Evolutionary conservation across 345 rosid species (phyloP).

Genomic region (Pelargonium nanum): DNA sequence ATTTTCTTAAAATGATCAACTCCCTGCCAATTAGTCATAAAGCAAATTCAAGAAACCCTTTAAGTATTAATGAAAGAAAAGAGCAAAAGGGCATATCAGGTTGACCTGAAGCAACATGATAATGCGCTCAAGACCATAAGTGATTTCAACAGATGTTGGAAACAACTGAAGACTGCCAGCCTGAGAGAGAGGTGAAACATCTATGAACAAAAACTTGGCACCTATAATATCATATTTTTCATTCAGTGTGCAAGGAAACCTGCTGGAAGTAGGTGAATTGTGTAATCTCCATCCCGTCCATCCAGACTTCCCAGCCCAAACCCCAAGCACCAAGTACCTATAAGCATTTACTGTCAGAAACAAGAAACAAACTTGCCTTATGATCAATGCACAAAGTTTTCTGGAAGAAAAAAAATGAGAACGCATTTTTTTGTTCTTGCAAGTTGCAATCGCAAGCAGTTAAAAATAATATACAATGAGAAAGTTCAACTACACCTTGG

Average conservation of each 20-base stretch:
- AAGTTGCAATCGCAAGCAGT: background rate
- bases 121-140: constrained; percentile 96
- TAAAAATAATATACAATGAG: background rate
- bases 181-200: constrained; percentile 22
- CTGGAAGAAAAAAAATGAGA: background rate
- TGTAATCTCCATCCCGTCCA: constrained; percentile 99
- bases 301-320: constrained; percentile 99
- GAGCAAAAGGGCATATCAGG: constrained; percentile 2
- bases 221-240: background rate
- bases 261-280: constrained; percentile 98
- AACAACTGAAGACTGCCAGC: constrained; percentile 91
- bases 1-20: constrained; percentile 98
- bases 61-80: constrained; percentile 7
- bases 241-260: constrained; percentile 30
- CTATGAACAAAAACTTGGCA: background rate
- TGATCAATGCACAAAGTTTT: background rate
- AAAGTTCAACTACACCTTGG: constrained; percentile 2
- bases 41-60: constrained; percentile 20
- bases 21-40: constrained; percentile 37
- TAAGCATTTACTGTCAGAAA: constrained; percentile 12
- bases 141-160: constrained; percentile 92
- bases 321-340: constrained; percentile 99
- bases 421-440: background rate
- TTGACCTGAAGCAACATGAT: constrained; percentile 93
- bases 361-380: background rate